Evolutionary conservation across 495 filamentous ascomycete species (phyloP), one percentile per base, ranked within the genome.

Genomic region (Aspergillus campestris): DNA sequence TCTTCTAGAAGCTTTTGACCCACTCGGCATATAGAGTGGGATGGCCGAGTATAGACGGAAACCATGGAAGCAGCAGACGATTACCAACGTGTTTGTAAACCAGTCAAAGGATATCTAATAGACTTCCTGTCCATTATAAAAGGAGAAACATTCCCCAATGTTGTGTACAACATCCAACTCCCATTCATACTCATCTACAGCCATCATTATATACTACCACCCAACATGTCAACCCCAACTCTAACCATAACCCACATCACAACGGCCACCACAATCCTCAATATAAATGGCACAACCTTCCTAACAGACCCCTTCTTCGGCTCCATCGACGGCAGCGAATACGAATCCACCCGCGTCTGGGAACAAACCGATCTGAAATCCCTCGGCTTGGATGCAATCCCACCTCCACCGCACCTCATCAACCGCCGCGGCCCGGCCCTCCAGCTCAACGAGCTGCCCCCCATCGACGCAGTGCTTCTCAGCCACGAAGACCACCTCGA

Each of bases 401-500:
- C 18, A 24, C 18, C 18, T 4, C 18, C 18, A 24, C 18, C 18
- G 18, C 18, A 24, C 18, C 18, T 24, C 4, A 24, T 24, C 18
- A 24, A 24, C 18, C 18, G 18, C 18, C 18, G 18, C 11, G 12
- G 9, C 10, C 67, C 72, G 0, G 72, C 68, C 5, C 44, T 74
- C 0, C 32, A 45, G 0, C 52, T 74, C 3, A 42, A 58, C 1
- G 35, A 69, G 7, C 59, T 79, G 0, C 75, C 75, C 0, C 59
- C 57, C 5, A 73, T 77, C 45, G 74, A 75, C 30, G 71, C 66
- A 7, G 60, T 79, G 3, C 60, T 79, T 2, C 63, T 79, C 7
- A 71, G 68, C 51, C 72, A 79, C 40, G 75, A 78, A 53, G 73
- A 77, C 48, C 73, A 79, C 42, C 62, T 63, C 0, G 73, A 78